Conservation (phyloP, 345 rosid genomes). For the Turritis glabra region DNA sequence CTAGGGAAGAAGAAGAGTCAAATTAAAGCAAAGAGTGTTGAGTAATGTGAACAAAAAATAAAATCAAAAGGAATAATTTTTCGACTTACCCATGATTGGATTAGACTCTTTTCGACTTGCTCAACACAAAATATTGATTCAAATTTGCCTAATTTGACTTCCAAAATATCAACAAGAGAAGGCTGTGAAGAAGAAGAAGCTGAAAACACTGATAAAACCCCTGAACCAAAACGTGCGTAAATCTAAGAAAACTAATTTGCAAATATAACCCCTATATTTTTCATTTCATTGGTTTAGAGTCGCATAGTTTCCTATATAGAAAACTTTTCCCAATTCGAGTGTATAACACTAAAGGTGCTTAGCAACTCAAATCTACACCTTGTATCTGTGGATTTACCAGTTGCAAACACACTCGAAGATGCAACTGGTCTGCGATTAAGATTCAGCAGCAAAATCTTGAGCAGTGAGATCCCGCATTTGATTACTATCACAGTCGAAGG, state of each 20-base stretch:
- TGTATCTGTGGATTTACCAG: constrained; percentile 80
- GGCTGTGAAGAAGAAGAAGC: constrained; percentile 2
- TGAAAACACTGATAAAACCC: background rate
- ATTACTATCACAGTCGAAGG: constrained; percentile 79
- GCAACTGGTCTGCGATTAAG: constrained; percentile 76
- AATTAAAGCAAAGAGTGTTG: background rate
- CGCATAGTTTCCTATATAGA: background rate
- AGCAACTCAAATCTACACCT: constrained; percentile 77
- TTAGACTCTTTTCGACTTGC: background rate
- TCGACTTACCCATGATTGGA: constrained; percentile 17
- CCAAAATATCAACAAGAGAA: background rate
- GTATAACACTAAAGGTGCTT: constrained; percentile 71
- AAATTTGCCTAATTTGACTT: background rate
- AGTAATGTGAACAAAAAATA: background rate
- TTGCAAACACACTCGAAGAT: constrained; percentile 70
- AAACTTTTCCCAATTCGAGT: no score
- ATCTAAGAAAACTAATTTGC: background rate
- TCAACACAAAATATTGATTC: background rate
- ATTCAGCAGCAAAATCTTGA: constrained; percentile 81
- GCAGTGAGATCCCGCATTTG: constrained; percentile 77
- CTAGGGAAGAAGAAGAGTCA: background rate
- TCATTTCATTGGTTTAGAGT: background rate
- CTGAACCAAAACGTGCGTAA: background rate
- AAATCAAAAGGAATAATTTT: background rate
- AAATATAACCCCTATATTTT: background rate